Evolutionary conservation across 2,329 filamentous ascomycete genomes (phyloP), one percentile per base, ranked within the genome.

Genomic region (Colletotrichum sp.): DNA sequence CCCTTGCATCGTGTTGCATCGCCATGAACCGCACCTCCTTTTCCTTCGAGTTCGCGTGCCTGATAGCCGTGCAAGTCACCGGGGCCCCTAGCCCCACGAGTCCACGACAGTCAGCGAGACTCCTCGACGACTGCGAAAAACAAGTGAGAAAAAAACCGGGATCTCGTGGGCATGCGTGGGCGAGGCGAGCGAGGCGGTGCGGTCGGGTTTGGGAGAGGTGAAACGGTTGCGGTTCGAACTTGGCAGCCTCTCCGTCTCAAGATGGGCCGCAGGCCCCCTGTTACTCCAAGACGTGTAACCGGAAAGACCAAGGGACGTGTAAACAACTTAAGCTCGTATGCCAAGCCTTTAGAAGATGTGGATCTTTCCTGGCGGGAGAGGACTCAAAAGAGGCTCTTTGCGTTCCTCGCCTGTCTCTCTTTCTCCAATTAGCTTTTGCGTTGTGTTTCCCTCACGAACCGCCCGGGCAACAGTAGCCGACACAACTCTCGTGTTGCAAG

Each of bases 191-290:
- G 74, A 76, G 74, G 74, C 71, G 36, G 71, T 76, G 66, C 61
- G 71, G 61, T 55, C 32, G 70, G 70, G 34, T 65, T 18, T 71
- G 48, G 71, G 16, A 58, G 56, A 68, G 66, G 24, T 76, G 74
- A 76, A 76, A 76, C 74, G 60, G 66, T 76, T 75, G 71, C 60
- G 74, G 74, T 76, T 76, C 71, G 74, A 76, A 71, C 71, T 61
- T 71, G 71, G 66, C 66, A 75, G 52, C 36, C 61, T 66, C 52
- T 55, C 66, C 74, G 71, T 76, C 74, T 76, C 74, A 75, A 75
- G 74, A 76, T 62, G 26, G 66, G 71, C 74, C 60, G 71, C 55
- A 26, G 58, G 61, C 36, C 74, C 74, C 71, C 61, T 71, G 71
- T 16, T 30, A 62, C 73, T 26, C 24, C 72, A 68, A 58, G 34